Conservation (phyloP, 1,284 basidiomycete genomes). For the Thelephora terrestris region DNA sequence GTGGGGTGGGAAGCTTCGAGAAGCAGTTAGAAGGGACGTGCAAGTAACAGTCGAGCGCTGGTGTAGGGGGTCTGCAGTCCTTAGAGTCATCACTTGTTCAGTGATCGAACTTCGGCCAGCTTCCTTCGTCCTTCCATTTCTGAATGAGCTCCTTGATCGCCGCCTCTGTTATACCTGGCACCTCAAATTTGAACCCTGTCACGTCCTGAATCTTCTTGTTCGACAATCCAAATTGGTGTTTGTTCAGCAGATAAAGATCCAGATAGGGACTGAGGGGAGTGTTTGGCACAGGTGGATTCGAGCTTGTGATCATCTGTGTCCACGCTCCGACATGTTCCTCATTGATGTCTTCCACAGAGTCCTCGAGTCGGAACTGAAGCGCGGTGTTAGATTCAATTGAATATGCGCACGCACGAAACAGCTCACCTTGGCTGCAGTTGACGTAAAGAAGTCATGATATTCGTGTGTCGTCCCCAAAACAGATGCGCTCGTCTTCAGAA, state of each 20-base stretch:
- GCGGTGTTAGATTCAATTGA: background rate
- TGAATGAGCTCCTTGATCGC: constrained; percentile 65
- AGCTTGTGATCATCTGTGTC: constrained; percentile 72
- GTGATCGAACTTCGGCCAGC: constrained; percentile 47
- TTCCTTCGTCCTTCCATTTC: constrained; percentile 68
- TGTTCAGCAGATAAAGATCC: constrained; percentile 63
- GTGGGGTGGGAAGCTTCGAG: too few relatives aligned
- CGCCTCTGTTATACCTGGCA: constrained; percentile 55
- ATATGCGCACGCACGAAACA: background rate
- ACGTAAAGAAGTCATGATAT: constrained; percentile 70
- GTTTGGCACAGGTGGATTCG: constrained; percentile 66
- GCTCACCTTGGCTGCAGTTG: constrained; percentile 55
- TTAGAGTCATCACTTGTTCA: constrained; percentile 1
- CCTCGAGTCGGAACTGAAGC: constrained; percentile 45
- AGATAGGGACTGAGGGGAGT: constrained; percentile 78
- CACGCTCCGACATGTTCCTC: constrained; percentile 80
- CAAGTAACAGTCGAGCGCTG: too few relatives aligned
- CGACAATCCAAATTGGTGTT: constrained; percentile 54
- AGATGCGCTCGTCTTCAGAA: constrained; percentile 63
- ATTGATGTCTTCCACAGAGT: constrained; percentile 79
- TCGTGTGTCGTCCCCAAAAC: constrained; percentile 81
- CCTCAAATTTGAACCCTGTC: constrained; percentile 58
- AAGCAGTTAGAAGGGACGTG: too few relatives aligned
- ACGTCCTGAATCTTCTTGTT: constrained; percentile 67
- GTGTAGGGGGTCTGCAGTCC: background rate